phyloP scores from a whole-genome alignment of 176 grass and related monocot species.

The Canna indica region DNA sequence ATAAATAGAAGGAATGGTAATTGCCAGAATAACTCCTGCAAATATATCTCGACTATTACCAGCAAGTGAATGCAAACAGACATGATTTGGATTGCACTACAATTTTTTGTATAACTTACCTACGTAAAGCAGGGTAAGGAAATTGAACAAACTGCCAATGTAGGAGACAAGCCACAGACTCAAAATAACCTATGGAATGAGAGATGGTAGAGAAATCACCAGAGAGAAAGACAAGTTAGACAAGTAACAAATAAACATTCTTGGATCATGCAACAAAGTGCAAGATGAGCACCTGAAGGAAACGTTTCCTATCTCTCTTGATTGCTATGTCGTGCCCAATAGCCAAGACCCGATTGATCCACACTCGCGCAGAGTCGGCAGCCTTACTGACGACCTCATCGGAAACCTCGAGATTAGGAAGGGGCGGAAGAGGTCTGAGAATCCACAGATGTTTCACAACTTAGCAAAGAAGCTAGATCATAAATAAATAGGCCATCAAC shows the following conservation, averaged over 20 bases:
- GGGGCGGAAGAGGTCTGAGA: conserved; percentile 78
- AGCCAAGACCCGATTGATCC: conserved; percentile 61
- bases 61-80: conserved; percentile 28
- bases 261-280: neutral
- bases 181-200: conserved; percentile 43
- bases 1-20: conserved; percentile 59
- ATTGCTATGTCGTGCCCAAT: conserved; percentile 73
- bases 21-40: conserved; percentile 46
- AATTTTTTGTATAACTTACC: conserved; percentile 34
- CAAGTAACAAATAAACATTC: neutral
- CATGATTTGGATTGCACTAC: neutral
- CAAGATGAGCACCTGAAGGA: conserved; percentile 40
- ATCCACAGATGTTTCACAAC: neutral
- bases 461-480: neutral
- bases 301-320: conserved; percentile 69
- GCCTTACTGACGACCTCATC: conserved; percentile 55
- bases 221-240: conserved; percentile 8
- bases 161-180: conserved; percentile 63
- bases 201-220: conserved; percentile 16
- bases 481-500: neutral
- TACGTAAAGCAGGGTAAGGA: conserved; percentile 81
- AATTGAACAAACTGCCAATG: conserved; percentile 79
- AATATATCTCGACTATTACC: neutral
- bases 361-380: conserved; percentile 40
- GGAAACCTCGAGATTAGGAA: conserved; percentile 81